Conservation (phyloP, 371 early-diverging fungal genomes). For the Batrachochytrium dendrobatidis region DNA sequence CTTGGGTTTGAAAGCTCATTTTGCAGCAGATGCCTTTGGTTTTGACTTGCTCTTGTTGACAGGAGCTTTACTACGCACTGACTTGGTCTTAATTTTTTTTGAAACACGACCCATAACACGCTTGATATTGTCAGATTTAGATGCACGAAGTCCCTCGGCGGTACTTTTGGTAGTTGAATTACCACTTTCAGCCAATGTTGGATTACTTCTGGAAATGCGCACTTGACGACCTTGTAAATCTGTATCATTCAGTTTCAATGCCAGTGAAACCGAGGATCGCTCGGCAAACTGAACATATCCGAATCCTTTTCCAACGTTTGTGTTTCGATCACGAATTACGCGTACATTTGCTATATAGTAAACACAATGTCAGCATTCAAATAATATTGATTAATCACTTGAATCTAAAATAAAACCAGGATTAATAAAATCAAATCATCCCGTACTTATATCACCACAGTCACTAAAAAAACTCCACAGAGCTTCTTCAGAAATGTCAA, state of each 20-base stretch:
- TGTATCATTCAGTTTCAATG: slow-evolving; percentile 69
- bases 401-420: neutral
- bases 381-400: neutral
- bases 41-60: too few relatives aligned
- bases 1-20: too few relatives aligned
- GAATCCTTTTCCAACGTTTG: slow-evolving; percentile 92
- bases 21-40: too few relatives aligned
- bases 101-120: neutral
- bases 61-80: too few relatives aligned
- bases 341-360: slow-evolving; percentile 64
- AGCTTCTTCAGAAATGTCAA: slow-evolving; percentile 80
- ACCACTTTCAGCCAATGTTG: slow-evolving; percentile 8
- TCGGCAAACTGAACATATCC: slow-evolving; percentile 68
- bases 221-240: slow-evolving; percentile 45
- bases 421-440: neutral
- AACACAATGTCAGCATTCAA: neutral
- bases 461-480: slow-evolving; percentile 77
- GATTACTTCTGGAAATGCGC: slow-evolving; percentile 23
- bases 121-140: neutral
- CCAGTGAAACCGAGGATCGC: slow-evolving; percentile 62
- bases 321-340: slow-evolving; percentile 74
- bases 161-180: neutral
- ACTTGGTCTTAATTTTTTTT: too few relatives aligned
- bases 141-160: neutral
- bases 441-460: slow-evolving; percentile 62